Evolutionary conservation across 192 early-diverging fungal species (phyloP), one percentile per base, ranked within the genome.

Genomic region (Piromyces sp.): DNA sequence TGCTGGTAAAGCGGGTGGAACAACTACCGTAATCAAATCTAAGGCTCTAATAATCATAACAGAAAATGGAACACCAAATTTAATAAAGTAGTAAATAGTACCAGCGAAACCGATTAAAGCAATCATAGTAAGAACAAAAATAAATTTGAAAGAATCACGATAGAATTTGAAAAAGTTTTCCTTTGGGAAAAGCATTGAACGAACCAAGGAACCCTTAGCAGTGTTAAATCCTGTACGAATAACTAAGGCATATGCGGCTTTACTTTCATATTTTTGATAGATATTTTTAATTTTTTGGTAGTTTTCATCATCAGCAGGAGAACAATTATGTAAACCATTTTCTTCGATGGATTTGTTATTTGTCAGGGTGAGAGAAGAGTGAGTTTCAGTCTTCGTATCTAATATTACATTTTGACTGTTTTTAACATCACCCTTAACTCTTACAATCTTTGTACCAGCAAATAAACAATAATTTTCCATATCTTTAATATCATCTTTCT

Each of bases 131-230:
- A 99, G 86, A 26, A 98, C 94, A 51, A 95, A 95, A 80, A 98
- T 96, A 83, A 98, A 99, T 30, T 93, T 90, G 88, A 98, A 96
- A 33, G 97, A 94, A 84, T 99, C 98, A 28, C 93, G 91, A 87
- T 97, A 97, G 86, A 97, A 98, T 86, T 95, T 92, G 85, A 98
- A 97, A 80, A 92, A 94, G 86, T 96, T 95, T 29, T 97, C 97
- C 82, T 96, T 96, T 2, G 97, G 98, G 85, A 96, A 98, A 51
- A 98, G 88, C 86, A 99, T 98, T 31, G 95, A 96, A 2, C 98
- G 93, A 30, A 98, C 90, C 28, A 99, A 86, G 9, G 95, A 92
- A 78, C 98, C 98, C 85, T 98, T 99, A 30, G 96, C 94, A 1
- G 98, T 97, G 86, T 97, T 97, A 85, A 98, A 97, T 1, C 96